phyloP scores from a whole-genome alignment of 345 rosid genomes.

The Bretschneidera sinensis region DNA sequence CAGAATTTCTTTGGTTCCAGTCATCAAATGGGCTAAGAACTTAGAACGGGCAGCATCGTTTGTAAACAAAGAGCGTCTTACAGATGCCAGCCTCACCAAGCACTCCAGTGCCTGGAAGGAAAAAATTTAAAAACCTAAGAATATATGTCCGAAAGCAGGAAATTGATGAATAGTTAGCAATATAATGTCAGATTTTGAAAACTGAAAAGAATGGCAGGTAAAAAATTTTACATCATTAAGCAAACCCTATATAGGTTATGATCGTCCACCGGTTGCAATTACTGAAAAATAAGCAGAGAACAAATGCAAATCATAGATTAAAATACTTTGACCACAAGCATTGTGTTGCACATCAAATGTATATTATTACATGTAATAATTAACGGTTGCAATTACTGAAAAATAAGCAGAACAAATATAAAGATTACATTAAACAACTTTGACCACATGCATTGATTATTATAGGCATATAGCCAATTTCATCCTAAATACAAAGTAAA shows the following conservation, averaged over 20 bases:
- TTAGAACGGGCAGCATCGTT: slow-evolving; percentile 82
- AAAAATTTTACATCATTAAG: not conserved
- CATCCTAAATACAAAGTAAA: too few relatives aligned
- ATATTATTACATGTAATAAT: too few relatives aligned
- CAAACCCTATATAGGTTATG: not conserved
- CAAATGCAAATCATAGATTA: too few relatives aligned
- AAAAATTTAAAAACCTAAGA: slow-evolving; percentile 8
- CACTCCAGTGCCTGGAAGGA: slow-evolving; percentile 87
- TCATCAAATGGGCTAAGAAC: slow-evolving; percentile 91
- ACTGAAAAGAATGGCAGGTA: not conserved
- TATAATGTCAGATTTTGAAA: not conserved
- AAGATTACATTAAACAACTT: too few relatives aligned
- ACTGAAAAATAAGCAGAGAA: too few relatives aligned
- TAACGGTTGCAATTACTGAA: too few relatives aligned
- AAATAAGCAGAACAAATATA: too few relatives aligned
- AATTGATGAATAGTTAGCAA: not conserved
- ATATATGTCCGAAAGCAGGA: not conserved
- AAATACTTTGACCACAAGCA: too few relatives aligned
- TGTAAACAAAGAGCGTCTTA: slow-evolving; percentile 83
- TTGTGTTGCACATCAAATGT: too few relatives aligned
- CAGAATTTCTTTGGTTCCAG: slow-evolving; percentile 92
- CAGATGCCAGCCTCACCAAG: slow-evolving; percentile 96
- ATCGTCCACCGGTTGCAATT: too few relatives aligned
- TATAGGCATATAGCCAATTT: not conserved
- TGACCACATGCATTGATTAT: not conserved